Percentiles rank a stretch among this genome's conserved stretches.
These are phyloP conservation scores for Chlamydomonas schloesseri DNA, from an alignment of 139 green algal species.

Conservation along the genomic window DNA sequence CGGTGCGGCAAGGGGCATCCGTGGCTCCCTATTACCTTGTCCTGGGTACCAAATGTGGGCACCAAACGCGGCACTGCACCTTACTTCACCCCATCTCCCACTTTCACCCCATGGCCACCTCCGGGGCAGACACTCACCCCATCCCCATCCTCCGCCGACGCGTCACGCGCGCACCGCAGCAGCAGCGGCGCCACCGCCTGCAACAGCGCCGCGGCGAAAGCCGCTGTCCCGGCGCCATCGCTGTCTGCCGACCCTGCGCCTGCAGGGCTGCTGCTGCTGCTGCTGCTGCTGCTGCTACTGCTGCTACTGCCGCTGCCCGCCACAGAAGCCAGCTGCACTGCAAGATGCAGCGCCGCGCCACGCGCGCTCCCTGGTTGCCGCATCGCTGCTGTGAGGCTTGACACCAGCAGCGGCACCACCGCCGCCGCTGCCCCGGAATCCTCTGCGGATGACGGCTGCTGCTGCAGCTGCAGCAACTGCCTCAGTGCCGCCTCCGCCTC, in stretches of 20 bases:
- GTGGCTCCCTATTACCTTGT: too few relatives aligned
- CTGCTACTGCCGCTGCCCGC: too few relatives aligned
- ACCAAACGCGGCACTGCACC: too few relatives aligned
- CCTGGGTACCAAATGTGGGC: too few relatives aligned
- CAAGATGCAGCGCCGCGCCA: neutral
- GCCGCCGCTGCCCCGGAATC: neutral
- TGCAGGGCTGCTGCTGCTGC: neutral
- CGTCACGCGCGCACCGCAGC: neutral
- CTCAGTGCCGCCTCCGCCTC: constrained; percentile 17
- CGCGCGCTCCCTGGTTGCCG: neutral
- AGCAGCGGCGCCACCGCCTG: constrained; percentile 15
- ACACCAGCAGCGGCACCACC: constrained; percentile 3
- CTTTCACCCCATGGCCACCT: too few relatives aligned
- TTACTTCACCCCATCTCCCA: too few relatives aligned
- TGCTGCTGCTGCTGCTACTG: too few relatives aligned
- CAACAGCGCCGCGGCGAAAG: constrained; percentile 9
- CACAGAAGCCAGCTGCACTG: constrained; percentile 4
- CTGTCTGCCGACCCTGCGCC: too few relatives aligned
- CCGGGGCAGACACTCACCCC: too few relatives aligned
- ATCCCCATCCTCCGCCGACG: neutral
- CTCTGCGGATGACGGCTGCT: too few relatives aligned
- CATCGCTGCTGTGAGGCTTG: neutral
- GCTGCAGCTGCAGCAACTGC: constrained; percentile 3
- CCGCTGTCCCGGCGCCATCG: neutral
- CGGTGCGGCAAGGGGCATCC: too few relatives aligned